Evolutionary conservation across 441 rosid species (phyloP), one percentile per base, ranked within the genome.

Genomic region (Pelargonium exstipulatum): DNA sequence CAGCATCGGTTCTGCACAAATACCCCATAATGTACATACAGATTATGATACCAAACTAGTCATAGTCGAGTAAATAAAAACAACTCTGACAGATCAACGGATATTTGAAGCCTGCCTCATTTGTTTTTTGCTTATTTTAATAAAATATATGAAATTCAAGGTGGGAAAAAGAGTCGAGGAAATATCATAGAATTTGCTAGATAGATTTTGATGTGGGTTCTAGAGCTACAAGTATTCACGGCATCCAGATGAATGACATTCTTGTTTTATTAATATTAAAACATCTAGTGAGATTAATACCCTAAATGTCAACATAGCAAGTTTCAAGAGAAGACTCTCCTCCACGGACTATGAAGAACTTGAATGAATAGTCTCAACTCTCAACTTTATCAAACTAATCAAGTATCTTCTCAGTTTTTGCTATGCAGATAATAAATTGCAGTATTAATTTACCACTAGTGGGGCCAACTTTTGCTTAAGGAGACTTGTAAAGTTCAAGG

Each of bases 1-100:
- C 80, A 93, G 86, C 97, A 90, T 90, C 0, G 97, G 98, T 79
- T 93, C 97, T 84, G 85, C 69, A 70, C 64, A 65, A 49, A 62
- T 68, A 57, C 29, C 71, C 20, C 65, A 51, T 55, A 61, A 14
- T 3, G 37, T 6, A 29, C 9, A 64, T 2, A 4, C 12, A 51
- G 8, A 51, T 51, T 51, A 51, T 1, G 7, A 8, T 51, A 14
- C 58, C 16, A 51, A 51, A 51, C 2, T 51, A 3, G 20, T 51
- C 5, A 5, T 16, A 51, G 58, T n/a, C 18, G 3, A 5, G 8
- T 51, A 51, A 14, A 51, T 16, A 18, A 51, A 51, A 51, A 51
- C 58, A 51, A 51, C 58, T 51, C 20, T 14, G 0, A n/a, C 8
- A 9, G 20, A 32, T 32, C 37, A 32, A 32, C 37, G 4, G 37